Base-by-base conservation (phyloP, 139 green algal species). In the Coccomyxa sp. region DNA sequence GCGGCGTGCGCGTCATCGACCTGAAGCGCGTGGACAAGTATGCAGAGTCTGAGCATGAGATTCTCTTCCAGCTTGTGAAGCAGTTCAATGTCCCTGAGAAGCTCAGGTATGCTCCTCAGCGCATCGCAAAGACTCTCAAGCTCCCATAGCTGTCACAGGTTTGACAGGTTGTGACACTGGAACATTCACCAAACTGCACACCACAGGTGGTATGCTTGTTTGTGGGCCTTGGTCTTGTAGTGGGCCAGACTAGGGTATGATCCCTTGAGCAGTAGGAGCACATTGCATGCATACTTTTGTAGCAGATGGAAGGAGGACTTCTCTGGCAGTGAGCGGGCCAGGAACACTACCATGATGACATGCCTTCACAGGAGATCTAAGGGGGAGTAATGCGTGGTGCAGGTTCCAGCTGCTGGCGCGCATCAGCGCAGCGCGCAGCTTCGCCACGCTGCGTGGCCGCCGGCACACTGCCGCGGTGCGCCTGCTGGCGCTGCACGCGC, bases 401-500 rank as follows among this genome's bases (percentile, higher is more conserved):
- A 95, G 92, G 81, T 98, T 95, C 73, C 39, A 64, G 27, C 86
- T 96, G 55, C 79, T 95, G 34, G 74, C 70, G 38, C 85, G 83
- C 40, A 85, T 97, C 33, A 83, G 90, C 6, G 79, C 86, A 27
- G 90, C 89, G 0, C 75, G 78, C 5, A 77, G 69, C 24, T 95
- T 95, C 81, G 79, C 73, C 6, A 85, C 16, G 9, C 80, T 95
- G 44, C 83, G 86, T 70, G 86, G 86, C 0, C 83, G 94, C 12
- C 84, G 84, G 0, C 35, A 84, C 8, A 78, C 90, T 44, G 81
- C 95, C 12, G 50, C 74, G n/a, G 50, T 90, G 31, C 91, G 95
- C 39, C 88, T 98, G 33, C 78, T 97, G 77, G 91, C 95, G 27
- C 92, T 96, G 70, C 89, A 89, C 39, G 84, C 94, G 6, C 80